Percentiles rank a stretch among this genome's conserved stretches.
Conservation (phyloP, 2,329 filamentous ascomycete species). For the Aspergillus sp. region DNA sequence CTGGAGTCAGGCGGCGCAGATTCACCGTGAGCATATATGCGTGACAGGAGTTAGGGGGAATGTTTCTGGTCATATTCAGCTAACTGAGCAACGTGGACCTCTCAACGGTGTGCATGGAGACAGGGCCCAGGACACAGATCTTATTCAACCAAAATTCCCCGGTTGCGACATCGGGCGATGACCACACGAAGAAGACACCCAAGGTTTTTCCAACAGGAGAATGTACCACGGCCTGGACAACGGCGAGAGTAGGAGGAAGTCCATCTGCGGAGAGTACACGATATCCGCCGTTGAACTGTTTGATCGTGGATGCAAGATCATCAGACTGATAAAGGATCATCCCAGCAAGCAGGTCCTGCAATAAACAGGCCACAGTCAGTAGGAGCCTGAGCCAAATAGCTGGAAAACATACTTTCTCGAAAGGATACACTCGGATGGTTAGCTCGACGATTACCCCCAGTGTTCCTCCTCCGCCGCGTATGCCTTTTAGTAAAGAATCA, state of each 20-base stretch:
- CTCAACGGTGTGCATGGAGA: conserved; percentile 8
- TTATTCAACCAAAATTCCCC: conserved; percentile 10
- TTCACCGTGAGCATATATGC: conserved; percentile 5
- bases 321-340: conserved; percentile 9
- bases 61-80: conserved; percentile 1
- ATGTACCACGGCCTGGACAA: conserved; percentile 10
- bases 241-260: conserved; percentile 4
- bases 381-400: too few relatives aligned
- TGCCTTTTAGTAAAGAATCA: conserved; percentile 6
- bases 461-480: conserved; percentile 11
- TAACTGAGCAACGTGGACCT: conserved; percentile 7
- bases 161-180: conserved; percentile 3
- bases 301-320: conserved; percentile 5
- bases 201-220: conserved; percentile 7
- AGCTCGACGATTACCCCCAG: conserved; percentile 14
- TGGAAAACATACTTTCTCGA: conserved; percentile 3
- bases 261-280: conserved; percentile 3
- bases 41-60: conserved; percentile 2
- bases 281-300: conserved; percentile 8
- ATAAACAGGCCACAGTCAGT: too few relatives aligned
- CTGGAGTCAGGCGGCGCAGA: conserved; percentile 3
- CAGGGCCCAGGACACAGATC: conserved; percentile 8
- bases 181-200: conserved; percentile 8
- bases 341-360: conserved; percentile 11
- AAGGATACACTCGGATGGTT: conserved; percentile 9